Evolutionary conservation across 441 rosid species (phyloP).

Genomic region (Pelargonium citronellum): DNA sequence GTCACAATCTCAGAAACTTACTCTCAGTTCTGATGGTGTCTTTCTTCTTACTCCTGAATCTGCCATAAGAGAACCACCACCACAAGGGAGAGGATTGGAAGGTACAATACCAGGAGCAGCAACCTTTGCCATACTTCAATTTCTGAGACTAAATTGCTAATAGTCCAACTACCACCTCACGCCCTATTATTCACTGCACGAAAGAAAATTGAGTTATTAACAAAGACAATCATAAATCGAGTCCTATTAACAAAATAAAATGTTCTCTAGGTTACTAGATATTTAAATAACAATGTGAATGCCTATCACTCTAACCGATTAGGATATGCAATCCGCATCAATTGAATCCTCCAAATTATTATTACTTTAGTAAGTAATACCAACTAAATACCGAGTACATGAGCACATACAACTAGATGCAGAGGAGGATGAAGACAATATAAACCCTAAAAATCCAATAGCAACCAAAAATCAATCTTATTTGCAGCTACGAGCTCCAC

Average conservation of each 20-base stretch:
- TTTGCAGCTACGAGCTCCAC: not conserved
- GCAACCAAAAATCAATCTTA: not conserved
- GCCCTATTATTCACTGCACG: slow-evolving; percentile 8
- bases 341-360: not conserved
- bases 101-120: slow-evolving; percentile 47
- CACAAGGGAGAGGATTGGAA: slow-evolving; percentile 38
- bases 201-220: not conserved
- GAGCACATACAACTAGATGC: not conserved
- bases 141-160: slow-evolving; percentile 4
- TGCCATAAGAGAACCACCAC: slow-evolving; percentile 38
- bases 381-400: not conserved
- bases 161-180: slow-evolving; percentile 20
- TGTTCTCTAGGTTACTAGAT: not conserved
- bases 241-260: not conserved
- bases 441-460: slow-evolving; percentile 1
- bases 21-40: slow-evolving; percentile 75
- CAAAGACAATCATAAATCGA: not conserved
- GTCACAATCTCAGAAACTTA: slow-evolving; percentile 24
- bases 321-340: not conserved
- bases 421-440: not conserved
- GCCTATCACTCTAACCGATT: not conserved
- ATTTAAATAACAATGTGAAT: too few species aligned
- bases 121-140: slow-evolving; percentile 54
- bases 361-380: not conserved
- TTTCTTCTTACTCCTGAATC: slow-evolving; percentile 47